Conservation (phyloP, 78 protist genomes). For the Dictyostelium intermedium region DNA sequence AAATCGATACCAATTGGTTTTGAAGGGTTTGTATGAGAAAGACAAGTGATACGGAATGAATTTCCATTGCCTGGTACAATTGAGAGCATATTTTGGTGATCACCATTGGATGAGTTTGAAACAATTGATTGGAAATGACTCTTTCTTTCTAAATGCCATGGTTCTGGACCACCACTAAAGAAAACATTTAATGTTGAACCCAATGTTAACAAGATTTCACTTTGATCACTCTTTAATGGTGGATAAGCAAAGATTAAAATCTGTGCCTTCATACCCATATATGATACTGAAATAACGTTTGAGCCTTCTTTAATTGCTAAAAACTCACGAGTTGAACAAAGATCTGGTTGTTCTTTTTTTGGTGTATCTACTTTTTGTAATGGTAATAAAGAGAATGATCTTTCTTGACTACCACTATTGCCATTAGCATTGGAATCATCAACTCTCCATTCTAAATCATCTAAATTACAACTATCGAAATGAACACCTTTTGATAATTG, state of each 20-base stretch:
- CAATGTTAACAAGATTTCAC: constrained; percentile 14
- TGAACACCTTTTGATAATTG: constrained; percentile 16
- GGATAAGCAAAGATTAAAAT: constrained; percentile 48
- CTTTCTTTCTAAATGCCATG: constrained; percentile 42
- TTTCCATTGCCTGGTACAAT: background rate
- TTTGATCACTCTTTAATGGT: constrained; percentile 13
- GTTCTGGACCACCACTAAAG: constrained; percentile 75
- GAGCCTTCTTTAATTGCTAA: constrained; percentile 40
- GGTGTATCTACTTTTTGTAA: background rate
- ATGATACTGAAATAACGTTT: background rate
- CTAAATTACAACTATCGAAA: constrained; percentile 26
- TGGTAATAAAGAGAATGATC: background rate
- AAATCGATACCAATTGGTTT: background rate
- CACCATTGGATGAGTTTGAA: background rate
- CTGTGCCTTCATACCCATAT: constrained; percentile 42
- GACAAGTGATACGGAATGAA: constrained; percentile 43
- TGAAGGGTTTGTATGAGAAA: background rate
- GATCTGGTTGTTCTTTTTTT: background rate
- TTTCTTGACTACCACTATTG: background rate
- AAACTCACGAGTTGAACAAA: constrained; percentile 30
- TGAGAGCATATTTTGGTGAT: background rate
- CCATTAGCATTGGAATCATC: background rate
- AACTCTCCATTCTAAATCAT: constrained; percentile 36
- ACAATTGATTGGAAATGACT: background rate
- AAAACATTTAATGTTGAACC: constrained; percentile 8